Evolutionary conservation across 2,329 filamentous ascomycete genomes (phyloP), one percentile per base, ranked within the genome.

Genomic region (Neofusicoccum laricinum): DNA sequence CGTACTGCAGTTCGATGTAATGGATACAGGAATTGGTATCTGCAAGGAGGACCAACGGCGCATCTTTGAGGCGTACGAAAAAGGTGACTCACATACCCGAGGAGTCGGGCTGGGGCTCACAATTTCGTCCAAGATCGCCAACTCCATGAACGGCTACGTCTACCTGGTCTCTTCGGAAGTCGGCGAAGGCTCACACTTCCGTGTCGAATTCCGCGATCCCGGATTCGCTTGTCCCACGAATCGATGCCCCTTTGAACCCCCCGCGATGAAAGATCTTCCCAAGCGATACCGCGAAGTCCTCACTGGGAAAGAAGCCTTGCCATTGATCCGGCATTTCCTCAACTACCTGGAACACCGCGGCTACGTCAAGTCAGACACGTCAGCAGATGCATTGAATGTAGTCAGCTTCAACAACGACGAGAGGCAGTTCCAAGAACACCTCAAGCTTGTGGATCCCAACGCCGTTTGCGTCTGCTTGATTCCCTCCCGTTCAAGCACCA

Each of bases 31-130:
- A 0, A 68, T 74, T 2, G 80, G 79, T 1, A 79, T 82, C n/a
- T 65, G 66, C 1, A 55, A 66, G 1, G 67, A 72, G 2, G 69
- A 81, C 6, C 75, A 77, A 3, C 21, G 70, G 3, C 75, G 77
- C 2, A 79, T 82, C 3, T 82, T 82, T 32, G 71, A 78, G 3
- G 70, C 79, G 0, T 81, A 82, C 19, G 79, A 81, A 45, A 81
- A 81, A 38, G 73, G 76, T 1, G 72, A 75, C 38, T 66, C 67
- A 0, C 72, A 79, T 40, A 75, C 78, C 0, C 73, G 72, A 1
- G 76, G 80, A 2, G 77, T 77, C 32, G 79, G 80, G 0, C 71
- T 82, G 0, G 80, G 81, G 0, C 67, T 83, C 14, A 80, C 79
- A 0, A 69, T 82, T 0, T 75, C 80, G 3, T 69, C 71, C 8